Base-by-base conservation (phyloP, 495 filamentous ascomycete genomes). In the Amphirosellinia nigrospora region DNA sequence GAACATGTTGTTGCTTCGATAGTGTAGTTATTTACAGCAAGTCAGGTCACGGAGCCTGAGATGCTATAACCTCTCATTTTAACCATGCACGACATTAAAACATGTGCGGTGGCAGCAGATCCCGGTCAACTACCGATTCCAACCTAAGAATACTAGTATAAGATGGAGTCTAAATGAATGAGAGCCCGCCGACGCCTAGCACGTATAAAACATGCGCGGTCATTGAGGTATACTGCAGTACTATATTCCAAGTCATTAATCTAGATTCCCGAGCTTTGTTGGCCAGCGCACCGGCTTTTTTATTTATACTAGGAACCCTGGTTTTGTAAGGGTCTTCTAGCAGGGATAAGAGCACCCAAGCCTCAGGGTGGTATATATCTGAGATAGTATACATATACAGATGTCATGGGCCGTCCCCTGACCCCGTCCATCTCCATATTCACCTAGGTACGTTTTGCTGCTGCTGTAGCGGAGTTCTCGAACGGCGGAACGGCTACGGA, bases 11-110 rank as follows among this genome's bases (percentile, higher is more conserved):
- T 45, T 16, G 11, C n/a, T n/a, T n/a, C n/a, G n/a, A n/a, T n/a
- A n/a, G n/a, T n/a, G n/a, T n/a, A n/a, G n/a, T n/a, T n/a, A n/a
- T n/a, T n/a, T n/a, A n/a, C n/a, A n/a, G n/a, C n/a, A 50, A 26
- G 26, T 2, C n/a, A 23, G 6, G 10, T 15, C 34, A 23, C 21
- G 28, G 21, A 21, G 38, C 23, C 46, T 8, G 60, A 45, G 4
- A 30, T 63, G 23, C 41, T 53, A 28, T 16, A 23, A 30, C 26
- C 50, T 28, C 13, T 15, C 16, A 13, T 38, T 16, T n/a, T 65
- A 56, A 58, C 34, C n/a, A 68, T 68, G 56, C 66, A 55, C 39
- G 65, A 48, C 65, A 68, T 68, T 28, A 62, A 39, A 34, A 32
- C 36, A 46, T 41, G 28, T 30, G 38, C 50, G 50, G 58, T 7